These are phyloP conservation scores for Globisporangium nodosum DNA, from an alignment of 352 stramenopile genomes.

Conservation along the genomic window DNA sequence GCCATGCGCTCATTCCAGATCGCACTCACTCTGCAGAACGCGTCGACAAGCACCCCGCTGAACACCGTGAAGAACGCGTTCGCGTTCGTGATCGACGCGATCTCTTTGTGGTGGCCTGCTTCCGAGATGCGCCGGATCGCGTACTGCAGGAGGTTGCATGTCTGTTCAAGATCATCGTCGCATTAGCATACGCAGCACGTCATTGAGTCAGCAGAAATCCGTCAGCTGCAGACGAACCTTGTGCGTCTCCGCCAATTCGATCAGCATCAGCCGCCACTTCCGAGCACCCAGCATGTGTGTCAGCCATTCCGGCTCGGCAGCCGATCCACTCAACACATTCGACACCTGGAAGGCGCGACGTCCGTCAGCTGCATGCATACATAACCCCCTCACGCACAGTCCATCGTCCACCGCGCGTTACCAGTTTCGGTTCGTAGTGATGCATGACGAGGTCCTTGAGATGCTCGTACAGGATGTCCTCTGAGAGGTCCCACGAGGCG, in stretches of 20 bases:
- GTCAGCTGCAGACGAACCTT: conserved; percentile 39
- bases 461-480: conserved; percentile 75
- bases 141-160: conserved; percentile 79
- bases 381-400: too few species aligned
- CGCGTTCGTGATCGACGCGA: conserved; percentile 78
- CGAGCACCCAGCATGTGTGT: conserved; percentile 77
- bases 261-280: conserved; percentile 83
- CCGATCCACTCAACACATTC: conserved; percentile 77
- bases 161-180: conserved; percentile 22
- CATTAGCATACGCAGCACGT: background rate
- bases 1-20: background rate
- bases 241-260: conserved; percentile 80
- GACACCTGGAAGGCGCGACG: conserved; percentile 36
- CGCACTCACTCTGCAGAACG: conserved; percentile 56
- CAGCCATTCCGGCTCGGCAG: conserved; percentile 72
- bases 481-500: conserved; percentile 64
- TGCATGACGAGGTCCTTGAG: conserved; percentile 73
- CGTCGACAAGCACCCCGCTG: conserved; percentile 70
- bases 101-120: conserved; percentile 84
- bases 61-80: conserved; percentile 86
- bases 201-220: background rate
- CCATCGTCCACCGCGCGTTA: conserved; percentile 6
- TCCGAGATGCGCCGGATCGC: conserved; percentile 82
- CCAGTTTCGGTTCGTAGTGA: conserved; percentile 81
- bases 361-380: background rate